Evolutionary conservation across 352 stramenopile species (phyloP).

Genomic region (Pythium plurisporium): DNA sequence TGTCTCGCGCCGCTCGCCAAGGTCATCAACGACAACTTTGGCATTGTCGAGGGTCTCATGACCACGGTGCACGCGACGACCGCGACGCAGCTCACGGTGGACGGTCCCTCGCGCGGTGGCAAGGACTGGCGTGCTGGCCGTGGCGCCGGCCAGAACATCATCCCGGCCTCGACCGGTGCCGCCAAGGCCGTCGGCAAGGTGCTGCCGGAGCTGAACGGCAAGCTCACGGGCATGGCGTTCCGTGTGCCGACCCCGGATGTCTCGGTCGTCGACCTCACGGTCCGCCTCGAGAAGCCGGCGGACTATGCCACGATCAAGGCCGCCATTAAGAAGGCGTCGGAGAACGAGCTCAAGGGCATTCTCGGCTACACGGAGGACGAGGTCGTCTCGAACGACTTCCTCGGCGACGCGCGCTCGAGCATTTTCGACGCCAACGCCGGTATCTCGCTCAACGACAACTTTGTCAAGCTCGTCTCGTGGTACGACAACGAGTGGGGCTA

Average conservation of each 20-base stretch:
- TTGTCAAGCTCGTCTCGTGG: slow-evolving; percentile 95
- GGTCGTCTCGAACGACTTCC: slow-evolving; percentile 91
- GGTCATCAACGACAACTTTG: slow-evolving; percentile 60
- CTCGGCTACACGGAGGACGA: slow-evolving; percentile 92
- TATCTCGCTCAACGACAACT: slow-evolving; percentile 93
- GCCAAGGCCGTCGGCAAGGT: slow-evolving; percentile 44
- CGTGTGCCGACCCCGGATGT: slow-evolving; percentile 93
- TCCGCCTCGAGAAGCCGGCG: slow-evolving; percentile 81
- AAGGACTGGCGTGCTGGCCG: slow-evolving; percentile 95
- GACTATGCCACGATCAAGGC: slow-evolving; percentile 88
- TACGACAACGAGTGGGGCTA: slow-evolving; percentile 96
- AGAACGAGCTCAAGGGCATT: slow-evolving; percentile 88
- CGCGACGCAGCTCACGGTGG: slow-evolving; percentile 93
- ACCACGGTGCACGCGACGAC: slow-evolving; percentile 42
- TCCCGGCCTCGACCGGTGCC: slow-evolving; percentile 84
- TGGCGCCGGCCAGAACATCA: slow-evolving; percentile 90
- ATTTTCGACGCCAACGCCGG: slow-evolving; percentile 95
- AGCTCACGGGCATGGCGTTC: slow-evolving; percentile 95
- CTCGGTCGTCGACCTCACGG: slow-evolving; percentile 94
- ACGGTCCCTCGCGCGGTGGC: slow-evolving; percentile 87
- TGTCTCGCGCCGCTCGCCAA: slow-evolving; percentile 48
- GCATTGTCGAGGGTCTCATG: slow-evolving; percentile 49
- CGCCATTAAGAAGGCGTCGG: slow-evolving; percentile 88
- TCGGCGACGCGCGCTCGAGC: slow-evolving; percentile 78
- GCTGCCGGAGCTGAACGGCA: slow-evolving; percentile 73